Conservation (phyloP, 306 rosid genomes). For the Cucumis melo region DNA sequence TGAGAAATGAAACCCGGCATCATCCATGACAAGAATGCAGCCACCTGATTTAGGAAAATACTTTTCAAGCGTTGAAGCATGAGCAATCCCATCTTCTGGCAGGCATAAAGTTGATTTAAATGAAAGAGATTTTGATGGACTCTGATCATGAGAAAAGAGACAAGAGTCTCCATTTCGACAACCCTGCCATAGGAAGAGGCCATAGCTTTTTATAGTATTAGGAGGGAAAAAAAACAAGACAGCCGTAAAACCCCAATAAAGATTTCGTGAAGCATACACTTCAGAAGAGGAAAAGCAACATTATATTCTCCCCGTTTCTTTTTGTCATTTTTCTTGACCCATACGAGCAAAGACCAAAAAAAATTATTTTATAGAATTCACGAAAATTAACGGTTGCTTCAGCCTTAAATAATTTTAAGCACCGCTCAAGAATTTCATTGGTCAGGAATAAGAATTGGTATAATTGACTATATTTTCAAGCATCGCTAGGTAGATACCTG, state of each 20-base stretch:
- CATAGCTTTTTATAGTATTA: not conserved
- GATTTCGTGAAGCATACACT: not conserved
- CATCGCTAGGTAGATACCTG: constrained; percentile 31
- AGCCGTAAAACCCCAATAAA: not conserved
- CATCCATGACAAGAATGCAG: constrained; percentile 61
- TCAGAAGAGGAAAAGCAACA: not conserved
- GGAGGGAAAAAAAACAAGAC: not conserved
- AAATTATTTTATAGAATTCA: not conserved
- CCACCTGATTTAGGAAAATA: constrained; percentile 32
- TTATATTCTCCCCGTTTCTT: not conserved
- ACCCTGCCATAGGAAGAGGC: constrained; percentile 33
- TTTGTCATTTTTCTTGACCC: not conserved
- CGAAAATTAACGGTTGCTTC: not conserved
- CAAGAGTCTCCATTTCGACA: constrained; percentile 73
- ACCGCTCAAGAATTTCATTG: not conserved
- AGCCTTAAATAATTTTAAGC: not conserved
- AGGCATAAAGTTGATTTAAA: constrained; percentile 20
- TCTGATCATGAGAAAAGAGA: constrained; percentile 44
- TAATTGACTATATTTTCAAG: not conserved
- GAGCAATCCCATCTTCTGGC: constrained; percentile 35
- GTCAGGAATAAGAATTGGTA: not conserved
- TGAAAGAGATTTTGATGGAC: constrained; percentile 17
- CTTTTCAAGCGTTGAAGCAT: constrained; percentile 30
- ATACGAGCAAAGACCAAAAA: not conserved
- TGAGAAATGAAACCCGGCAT: constrained; percentile 37